Base-by-base conservation (phyloP, 75 land plant species). In the Ceratopteris richardii region DNA sequence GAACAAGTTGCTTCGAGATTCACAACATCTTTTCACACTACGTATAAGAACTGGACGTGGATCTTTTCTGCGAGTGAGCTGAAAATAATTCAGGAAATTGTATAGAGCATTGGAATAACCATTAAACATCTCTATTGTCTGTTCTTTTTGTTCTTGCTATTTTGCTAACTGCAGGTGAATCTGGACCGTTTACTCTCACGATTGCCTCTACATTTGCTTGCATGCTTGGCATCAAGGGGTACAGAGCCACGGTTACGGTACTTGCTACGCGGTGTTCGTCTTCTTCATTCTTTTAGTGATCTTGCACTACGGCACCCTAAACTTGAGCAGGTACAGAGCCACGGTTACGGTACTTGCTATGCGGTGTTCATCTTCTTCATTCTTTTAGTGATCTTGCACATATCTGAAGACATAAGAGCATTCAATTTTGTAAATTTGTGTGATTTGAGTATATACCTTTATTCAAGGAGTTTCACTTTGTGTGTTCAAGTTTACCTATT, bases 121-220 rank as follows among this genome's bases (percentile, higher is more conserved):
- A n/a, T n/a, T n/a, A n/a, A n/a, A n/a, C n/a, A n/a, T n/a, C n/a
- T n/a, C n/a, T n/a, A n/a, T n/a, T n/a, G n/a, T n/a, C n/a, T n/a
- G n/a, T n/a, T n/a, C n/a, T n/a, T n/a, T n/a, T n/a, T n/a, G n/a
- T n/a, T n/a, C n/a, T n/a, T n/a, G n/a, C n/a, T n/a, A n/a, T n/a
- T n/a, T 23, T 54, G 42, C 42, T 40, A 27, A 18, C 22, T 24
- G 27, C 82, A 93, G 98, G 76, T 93, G 60, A 83, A 88, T 60
- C 55, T 85, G 70, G 87, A 88, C 68, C 75, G 57, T 57, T 66
- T 93, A 52, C 90, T 90, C 50, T 50, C 63, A 7, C 66, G 64
- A 61, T 79, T 93, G 51, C 95, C 98, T 51, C 50, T 85, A 64
- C 98, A 93, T 67, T 74, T 93, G 14, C 78, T 85, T 62, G 86